These are phyloP conservation scores for Syzygium syzygioides DNA, from an alignment of 441 rosid species.

Conservation along the genomic window DNA sequence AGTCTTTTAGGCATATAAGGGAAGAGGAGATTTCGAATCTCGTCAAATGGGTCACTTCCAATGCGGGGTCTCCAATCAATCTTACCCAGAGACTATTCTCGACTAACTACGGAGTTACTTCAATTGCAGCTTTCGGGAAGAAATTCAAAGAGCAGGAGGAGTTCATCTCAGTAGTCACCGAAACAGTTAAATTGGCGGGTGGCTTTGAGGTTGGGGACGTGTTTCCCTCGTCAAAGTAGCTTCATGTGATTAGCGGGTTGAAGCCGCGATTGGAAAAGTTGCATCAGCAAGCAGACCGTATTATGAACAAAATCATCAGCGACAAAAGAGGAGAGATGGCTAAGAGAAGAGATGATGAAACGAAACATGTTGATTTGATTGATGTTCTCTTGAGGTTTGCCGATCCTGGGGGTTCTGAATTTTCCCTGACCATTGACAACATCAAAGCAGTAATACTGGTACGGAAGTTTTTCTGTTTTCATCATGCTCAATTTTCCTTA, in stretches of 20 bases:
- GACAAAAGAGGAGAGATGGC: neutral
- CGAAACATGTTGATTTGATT: slow-evolving; percentile 10
- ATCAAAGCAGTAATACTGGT: slow-evolving; percentile 26
- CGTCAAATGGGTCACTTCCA: slow-evolving; percentile 4
- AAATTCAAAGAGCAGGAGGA: slow-evolving; percentile 14
- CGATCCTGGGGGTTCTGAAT: neutral
- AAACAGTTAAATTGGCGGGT: neutral
- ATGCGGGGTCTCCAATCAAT: slow-evolving; percentile 16
- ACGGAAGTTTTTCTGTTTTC: neutral
- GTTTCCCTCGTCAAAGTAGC: slow-evolving; percentile 17
- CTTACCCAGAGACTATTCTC: slow-evolving; percentile 12
- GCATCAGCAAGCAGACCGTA: slow-evolving; percentile 10
- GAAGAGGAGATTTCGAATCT: slow-evolving; percentile 17
- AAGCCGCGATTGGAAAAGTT: slow-evolving; percentile 2
- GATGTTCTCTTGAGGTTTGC: slow-evolving; percentile 19
- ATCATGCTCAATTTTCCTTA: neutral
- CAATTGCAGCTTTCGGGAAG: slow-evolving; percentile 13
- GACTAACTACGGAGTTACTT: neutral
- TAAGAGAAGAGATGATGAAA: neutral
- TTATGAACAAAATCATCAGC: slow-evolving; percentile 9
- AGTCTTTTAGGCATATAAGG: slow-evolving; percentile 16
- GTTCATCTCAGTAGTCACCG: neutral
- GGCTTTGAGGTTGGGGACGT: slow-evolving; percentile 16
- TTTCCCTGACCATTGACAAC: slow-evolving; percentile 10
- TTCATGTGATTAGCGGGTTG: slow-evolving; percentile 4